Conservation (phyloP, 2,329 filamentous ascomycete genomes). For the Ascochyta rabiei region DNA sequence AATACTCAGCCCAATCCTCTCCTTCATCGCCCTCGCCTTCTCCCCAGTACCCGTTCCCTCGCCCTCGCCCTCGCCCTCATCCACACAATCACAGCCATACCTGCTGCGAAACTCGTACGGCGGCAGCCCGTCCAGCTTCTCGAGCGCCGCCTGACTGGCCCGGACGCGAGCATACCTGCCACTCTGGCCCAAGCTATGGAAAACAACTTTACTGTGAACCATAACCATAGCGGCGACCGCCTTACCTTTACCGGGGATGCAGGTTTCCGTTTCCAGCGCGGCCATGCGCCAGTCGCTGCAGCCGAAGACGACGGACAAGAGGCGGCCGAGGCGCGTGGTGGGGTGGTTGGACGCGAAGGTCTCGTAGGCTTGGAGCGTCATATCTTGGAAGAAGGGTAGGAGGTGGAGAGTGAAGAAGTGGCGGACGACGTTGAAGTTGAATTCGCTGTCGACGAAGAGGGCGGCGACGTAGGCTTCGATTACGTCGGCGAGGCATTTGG, state of each 20-base stretch:
- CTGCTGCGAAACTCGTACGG: slow-evolving; percentile 64
- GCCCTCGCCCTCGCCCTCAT: slow-evolving; percentile 14
- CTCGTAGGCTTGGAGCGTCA: slow-evolving; percentile 75
- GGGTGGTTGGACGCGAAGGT: slow-evolving; percentile 86
- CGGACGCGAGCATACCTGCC: slow-evolving; percentile 74
- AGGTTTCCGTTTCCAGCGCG: slow-evolving; percentile 47
- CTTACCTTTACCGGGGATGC: slow-evolving; percentile 52
- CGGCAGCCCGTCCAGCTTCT: slow-evolving; percentile 56
- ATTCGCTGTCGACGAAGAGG: slow-evolving; percentile 86
- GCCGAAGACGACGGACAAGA: slow-evolving; percentile 67
- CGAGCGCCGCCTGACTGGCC: slow-evolving; percentile 66
- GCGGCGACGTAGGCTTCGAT: slow-evolving; percentile 89
- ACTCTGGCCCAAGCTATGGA: slow-evolving; percentile 65
- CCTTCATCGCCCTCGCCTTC: slow-evolving; percentile 21
- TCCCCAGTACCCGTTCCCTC: not conserved
- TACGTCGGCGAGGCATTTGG: slow-evolving; percentile 82
- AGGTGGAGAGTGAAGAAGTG: slow-evolving; percentile 79
- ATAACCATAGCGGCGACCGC: slow-evolving; percentile 73
- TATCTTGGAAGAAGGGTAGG: slow-evolving; percentile 80
- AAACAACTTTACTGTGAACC: slow-evolving; percentile 74
- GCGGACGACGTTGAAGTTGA: slow-evolving; percentile 75
- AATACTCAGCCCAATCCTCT: slow-evolving; percentile 26
- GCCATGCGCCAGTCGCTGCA: slow-evolving; percentile 65
- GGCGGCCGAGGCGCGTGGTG: slow-evolving; percentile 70
- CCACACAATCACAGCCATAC: slow-evolving; percentile 69